Conservation (phyloP, 2,329 filamentous ascomycete species). For the Fonsecaea multimorphosa region DNA sequence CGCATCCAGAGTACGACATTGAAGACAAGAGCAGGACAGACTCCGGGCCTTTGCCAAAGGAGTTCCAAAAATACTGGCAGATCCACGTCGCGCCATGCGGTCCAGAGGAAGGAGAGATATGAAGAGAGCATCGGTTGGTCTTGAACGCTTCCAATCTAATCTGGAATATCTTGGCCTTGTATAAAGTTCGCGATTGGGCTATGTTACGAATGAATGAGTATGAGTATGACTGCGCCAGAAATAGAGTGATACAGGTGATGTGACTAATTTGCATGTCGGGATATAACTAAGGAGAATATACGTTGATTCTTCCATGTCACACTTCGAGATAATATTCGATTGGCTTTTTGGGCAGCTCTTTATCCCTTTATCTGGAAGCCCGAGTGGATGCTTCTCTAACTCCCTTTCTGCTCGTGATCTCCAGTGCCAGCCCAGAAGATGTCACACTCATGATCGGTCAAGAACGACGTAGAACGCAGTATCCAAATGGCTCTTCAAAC, state of each 20-base stretch:
- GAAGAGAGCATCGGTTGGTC: not conserved
- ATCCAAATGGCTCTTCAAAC: not conserved
- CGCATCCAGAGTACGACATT: constrained; percentile 37
- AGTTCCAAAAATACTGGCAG: constrained; percentile 34
- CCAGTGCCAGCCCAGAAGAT: not conserved
- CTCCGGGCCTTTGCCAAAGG: constrained; percentile 7
- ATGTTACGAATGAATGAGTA: not conserved
- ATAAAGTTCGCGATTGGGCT: not conserved
- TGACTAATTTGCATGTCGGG: no score
- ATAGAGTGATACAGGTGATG: not conserved
- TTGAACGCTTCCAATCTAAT: not conserved
- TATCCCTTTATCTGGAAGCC: not conserved
- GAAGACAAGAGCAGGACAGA: constrained; percentile 18
- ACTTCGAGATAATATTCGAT: not conserved
- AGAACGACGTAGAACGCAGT: no score
- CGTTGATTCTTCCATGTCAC: no score
- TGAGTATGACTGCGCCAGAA: not conserved
- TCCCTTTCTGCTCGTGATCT: not conserved
- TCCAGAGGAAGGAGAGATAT: constrained; percentile 2
- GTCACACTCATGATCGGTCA: no score
- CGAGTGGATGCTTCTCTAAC: not conserved
- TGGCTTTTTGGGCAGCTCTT: not conserved
- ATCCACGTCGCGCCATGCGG: constrained; percentile 33
- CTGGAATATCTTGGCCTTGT: not conserved
- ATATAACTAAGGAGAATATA: no score